phyloP scores from a whole-genome alignment of 495 filamentous ascomycete species.

The Xylaria bambusicola region DNA sequence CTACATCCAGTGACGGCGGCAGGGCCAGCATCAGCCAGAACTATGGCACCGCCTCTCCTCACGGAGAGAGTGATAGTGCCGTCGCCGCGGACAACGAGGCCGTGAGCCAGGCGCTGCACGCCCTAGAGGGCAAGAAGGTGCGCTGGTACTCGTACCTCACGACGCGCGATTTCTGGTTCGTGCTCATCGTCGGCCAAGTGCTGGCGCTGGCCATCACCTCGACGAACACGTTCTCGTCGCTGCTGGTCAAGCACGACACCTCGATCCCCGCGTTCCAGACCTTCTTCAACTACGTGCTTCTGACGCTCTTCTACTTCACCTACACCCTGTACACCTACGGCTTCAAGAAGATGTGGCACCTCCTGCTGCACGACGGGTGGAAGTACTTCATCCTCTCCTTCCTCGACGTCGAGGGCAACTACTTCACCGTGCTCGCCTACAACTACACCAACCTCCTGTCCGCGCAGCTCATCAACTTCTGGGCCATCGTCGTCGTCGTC shows the following conservation, averaged over 20 bases:
- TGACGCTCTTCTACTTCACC: constrained; percentile 78
- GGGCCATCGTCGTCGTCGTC: constrained; percentile 94
- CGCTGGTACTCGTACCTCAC: constrained; percentile 76
- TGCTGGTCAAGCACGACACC: constrained; percentile 68
- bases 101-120: constrained; percentile 41
- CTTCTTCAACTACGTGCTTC: constrained; percentile 88
- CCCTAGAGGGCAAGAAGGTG: constrained; percentile 52
- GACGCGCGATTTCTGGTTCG: constrained; percentile 84
- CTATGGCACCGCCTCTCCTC: not conserved
- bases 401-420: constrained; percentile 95
- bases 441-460: constrained; percentile 88
- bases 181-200: constrained; percentile 80
- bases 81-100: constrained; percentile 24
- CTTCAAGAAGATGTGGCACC: constrained; percentile 62
- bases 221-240: constrained; percentile 82
- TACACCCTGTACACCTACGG: constrained; percentile 84
- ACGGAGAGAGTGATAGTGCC: not conserved
- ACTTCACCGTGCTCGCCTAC: constrained; percentile 94
- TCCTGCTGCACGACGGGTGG: constrained; percentile 77
- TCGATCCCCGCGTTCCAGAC: constrained; percentile 97
- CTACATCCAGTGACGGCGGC: constrained; percentile 14
- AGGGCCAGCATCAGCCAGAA: constrained; percentile 2
- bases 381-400: constrained; percentile 92
- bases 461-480: constrained; percentile 96
- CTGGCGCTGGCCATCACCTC: constrained; percentile 85